Base-by-base conservation (phyloP, 805 yeast genomes). In the Metschnikowia cerradonensis region DNA sequence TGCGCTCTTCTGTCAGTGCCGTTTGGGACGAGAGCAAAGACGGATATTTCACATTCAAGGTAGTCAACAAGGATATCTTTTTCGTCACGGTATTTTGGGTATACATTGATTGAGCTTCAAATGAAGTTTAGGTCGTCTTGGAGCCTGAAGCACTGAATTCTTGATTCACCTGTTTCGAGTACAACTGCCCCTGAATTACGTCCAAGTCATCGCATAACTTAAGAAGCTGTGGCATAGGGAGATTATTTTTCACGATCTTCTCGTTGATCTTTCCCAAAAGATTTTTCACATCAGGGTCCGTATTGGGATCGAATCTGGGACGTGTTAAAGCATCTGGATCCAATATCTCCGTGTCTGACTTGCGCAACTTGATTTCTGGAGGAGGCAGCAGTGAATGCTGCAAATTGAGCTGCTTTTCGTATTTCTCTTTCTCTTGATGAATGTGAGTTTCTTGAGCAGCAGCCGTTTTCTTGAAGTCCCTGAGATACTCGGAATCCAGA, bases 1-100 rank as follows among this genome's bases (percentile, higher is more conserved):
- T 76, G 17, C 55, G 65, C 2, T 67, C 76, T 8, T 64, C 71
- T 4, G 68, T 80, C 44, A 85, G 84, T 10, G 77, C 84, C 0
- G 67, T 76, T 4, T 83, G 88, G 87, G 82, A 82, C 54, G 60
- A 68, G 7, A 65, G 67, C 11, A 80, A 71, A 42, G 90, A 84
- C 62, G 88, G 88, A 2, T 66, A 72, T 33, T 65, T 76, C 11
- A 71, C 71, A 22, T 50, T 77, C 19, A 67, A 66, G 45, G 50
- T 73, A 13, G 55, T 58, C 6, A 35, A 53, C 7, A 61, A 56
- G n/a, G 40, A 51, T 33, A 65, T 61, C 44, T 61, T 60, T 47
- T 58, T 61, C n/a, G 48, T 58, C 33, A 55, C 59, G 3, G 50
- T 58, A 15, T 52, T 48, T 41, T 58, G 61, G 61, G 49, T 56